Percentiles rank a stretch among this genome's conserved stretches.
phyloP scores from a whole-genome alignment of 2,329 filamentous ascomycete genomes.

The Colletotrichum incanum region DNA sequence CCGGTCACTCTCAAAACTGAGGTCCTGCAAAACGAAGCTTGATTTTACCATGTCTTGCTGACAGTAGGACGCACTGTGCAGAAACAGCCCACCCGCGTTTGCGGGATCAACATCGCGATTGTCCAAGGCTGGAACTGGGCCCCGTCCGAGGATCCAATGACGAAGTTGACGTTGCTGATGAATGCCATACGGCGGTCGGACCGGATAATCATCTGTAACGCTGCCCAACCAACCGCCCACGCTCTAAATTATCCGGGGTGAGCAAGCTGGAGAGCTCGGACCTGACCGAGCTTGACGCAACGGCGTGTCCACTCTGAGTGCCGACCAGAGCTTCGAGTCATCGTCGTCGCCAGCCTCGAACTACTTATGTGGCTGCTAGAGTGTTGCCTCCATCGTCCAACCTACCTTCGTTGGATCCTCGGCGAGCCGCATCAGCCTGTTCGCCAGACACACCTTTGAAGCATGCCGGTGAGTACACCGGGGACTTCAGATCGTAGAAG shows the following conservation, averaged over 20 bases:
- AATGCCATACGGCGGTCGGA: background rate
- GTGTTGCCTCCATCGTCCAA: too few species aligned
- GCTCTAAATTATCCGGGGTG: constrained; percentile 13
- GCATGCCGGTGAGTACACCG: constrained; percentile 1
- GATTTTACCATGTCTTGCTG: background rate
- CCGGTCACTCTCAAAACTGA: background rate
- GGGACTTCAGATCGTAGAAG: background rate
- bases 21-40: constrained; percentile 6
- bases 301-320: background rate
- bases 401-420: too few species aligned
- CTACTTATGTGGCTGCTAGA: background rate
- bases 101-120: constrained; percentile 19
- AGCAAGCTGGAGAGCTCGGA: constrained; percentile 4
- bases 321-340: constrained; percentile 13
- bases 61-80: constrained; percentile 15
- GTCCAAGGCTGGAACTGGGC: constrained; percentile 5
- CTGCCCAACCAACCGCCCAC: constrained; percentile 14
- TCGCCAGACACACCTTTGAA: background rate
- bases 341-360: background rate
- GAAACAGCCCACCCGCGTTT: background rate
- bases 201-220: constrained; percentile 26
- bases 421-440: background rate
- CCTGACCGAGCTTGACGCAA: background rate
- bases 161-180: constrained; percentile 1
- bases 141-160: constrained; percentile 27